These are phyloP conservation scores for Penstemon newberryi DNA, from an alignment of 257 asterid species.

Conservation along the genomic window DNA sequence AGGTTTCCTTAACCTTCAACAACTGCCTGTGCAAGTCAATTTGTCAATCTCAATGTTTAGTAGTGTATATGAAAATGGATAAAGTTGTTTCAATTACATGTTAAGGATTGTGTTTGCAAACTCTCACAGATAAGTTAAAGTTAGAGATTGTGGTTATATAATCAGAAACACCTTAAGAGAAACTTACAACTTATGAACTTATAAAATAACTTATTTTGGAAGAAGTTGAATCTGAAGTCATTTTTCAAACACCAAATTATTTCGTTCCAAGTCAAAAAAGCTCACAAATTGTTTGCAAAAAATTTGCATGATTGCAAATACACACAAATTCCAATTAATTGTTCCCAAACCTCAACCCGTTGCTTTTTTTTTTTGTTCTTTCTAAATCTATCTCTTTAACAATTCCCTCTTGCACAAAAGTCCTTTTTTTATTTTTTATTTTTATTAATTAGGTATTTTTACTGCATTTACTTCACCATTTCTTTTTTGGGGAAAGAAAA, in stretches of 20 bases:
- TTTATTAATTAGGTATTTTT: conserved; percentile 16
- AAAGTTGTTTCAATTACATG: not conserved
- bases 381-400: not conserved
- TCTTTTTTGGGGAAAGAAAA: conserved; percentile 1
- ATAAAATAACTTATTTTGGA: too few relatives aligned
- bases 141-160: too few relatives aligned
- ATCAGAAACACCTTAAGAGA: too few relatives aligned
- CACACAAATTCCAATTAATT: conserved; percentile 21
- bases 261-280: not conserved
- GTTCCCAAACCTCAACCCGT: conserved; percentile 11
- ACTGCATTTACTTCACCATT: not conserved
- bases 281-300: too few relatives aligned
- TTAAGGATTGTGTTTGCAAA: not conserved
- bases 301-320: too few relatives aligned
- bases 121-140: too few relatives aligned
- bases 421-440: conserved; percentile 15
- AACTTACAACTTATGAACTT: not conserved
- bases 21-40: not conserved
- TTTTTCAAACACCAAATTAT: not conserved
- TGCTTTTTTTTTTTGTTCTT: conserved; percentile 8
- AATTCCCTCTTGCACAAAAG: not conserved
- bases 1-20: not conserved
- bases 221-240: too few relatives aligned
- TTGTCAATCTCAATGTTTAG: not conserved
- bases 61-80: not conserved